Evolutionary conservation across 2,329 filamentous ascomycete genomes (phyloP).

Genomic region (Sclerotinia nivalis): DNA sequence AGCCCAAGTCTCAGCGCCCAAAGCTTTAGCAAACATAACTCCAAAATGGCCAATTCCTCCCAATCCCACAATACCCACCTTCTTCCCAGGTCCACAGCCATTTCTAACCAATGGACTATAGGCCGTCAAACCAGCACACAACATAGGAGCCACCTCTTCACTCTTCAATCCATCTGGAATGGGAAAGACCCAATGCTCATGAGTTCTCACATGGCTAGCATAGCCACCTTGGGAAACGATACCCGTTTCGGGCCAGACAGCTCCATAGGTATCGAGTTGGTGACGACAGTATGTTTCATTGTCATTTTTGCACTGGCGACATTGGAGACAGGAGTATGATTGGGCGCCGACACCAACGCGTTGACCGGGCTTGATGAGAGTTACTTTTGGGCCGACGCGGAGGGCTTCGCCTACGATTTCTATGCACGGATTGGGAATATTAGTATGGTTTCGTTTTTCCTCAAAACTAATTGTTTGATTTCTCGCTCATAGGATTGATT

Average conservation of each 20-base stretch:
- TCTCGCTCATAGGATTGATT: not conserved
- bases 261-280: constrained; percentile 52
- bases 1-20: constrained; percentile 62
- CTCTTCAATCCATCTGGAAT: constrained; percentile 72
- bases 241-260: constrained; percentile 56
- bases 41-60: constrained; percentile 73
- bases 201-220: constrained; percentile 66
- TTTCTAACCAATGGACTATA: constrained; percentile 77
- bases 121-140: constrained; percentile 81
- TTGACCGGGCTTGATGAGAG: constrained; percentile 53
- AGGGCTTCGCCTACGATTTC: constrained; percentile 71
- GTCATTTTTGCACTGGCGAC: constrained; percentile 55
- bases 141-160: constrained; percentile 71
- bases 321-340: constrained; percentile 54
- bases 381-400: constrained; percentile 66
- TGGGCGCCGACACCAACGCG: constrained; percentile 58
- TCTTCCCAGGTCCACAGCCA: constrained; percentile 74
- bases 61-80: constrained; percentile 73
- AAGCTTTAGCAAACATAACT: constrained; percentile 67
- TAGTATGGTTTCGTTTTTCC: not conserved
- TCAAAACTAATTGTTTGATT: not conserved
- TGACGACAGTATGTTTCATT: constrained; percentile 58
- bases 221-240: constrained; percentile 66
- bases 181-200: constrained; percentile 71
- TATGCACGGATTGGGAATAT: constrained; percentile 15